Evolutionary conservation across 768 basidiomycete species (phyloP), one percentile per base, ranked within the genome.

Genomic region (Candolleomyces efflorescens): DNA sequence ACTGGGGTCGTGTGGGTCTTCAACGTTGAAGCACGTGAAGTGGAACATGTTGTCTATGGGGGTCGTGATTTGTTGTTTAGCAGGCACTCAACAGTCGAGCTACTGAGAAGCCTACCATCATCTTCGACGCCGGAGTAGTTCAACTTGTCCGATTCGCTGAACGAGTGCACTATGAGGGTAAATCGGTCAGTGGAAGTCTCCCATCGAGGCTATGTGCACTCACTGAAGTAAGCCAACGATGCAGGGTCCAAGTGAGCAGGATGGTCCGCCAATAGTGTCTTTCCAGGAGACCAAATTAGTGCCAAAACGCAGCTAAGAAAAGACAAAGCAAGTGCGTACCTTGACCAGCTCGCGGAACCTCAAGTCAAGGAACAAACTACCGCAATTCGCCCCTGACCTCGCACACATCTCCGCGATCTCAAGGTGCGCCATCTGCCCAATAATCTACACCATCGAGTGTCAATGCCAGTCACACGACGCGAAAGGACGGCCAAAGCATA

Each of bases 331-430:
- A 32, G 17, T 17, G 56, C 65, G 50, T 63, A 77, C 88, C 69
- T 82, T 82, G 53, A 95, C 86, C 17, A 95, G 81, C 61, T 90
- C 89, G 18, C 87, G 80, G 74, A 94, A 94, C 60, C 91, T 82
- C 47, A 94, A 75, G 73, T 94, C 93, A 55, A 94, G 82, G 74
- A 94, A 94, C 50, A 95, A 75, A 61, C 88, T 89, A 13, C 92
- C 93, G 64, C 90, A 92, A 66, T 90, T 94, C 6, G 90, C 87
- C 2, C 93, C 92, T 48, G 89, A 91, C 54, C 92, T 80, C 13
- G 91, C 91, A 60, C 89, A 90, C 74, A 94, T 87, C 73, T 95
- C 93, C 46, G 92, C 92, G 59, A 95, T 93, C 70, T 94, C 92
- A n/a, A 94, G 81, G 65, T 84, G 83, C 11, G 85, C 76, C 69